phyloP scores from a whole-genome alignment of 1,284 basidiomycete genomes.

The Moniliella sp. region DNA sequence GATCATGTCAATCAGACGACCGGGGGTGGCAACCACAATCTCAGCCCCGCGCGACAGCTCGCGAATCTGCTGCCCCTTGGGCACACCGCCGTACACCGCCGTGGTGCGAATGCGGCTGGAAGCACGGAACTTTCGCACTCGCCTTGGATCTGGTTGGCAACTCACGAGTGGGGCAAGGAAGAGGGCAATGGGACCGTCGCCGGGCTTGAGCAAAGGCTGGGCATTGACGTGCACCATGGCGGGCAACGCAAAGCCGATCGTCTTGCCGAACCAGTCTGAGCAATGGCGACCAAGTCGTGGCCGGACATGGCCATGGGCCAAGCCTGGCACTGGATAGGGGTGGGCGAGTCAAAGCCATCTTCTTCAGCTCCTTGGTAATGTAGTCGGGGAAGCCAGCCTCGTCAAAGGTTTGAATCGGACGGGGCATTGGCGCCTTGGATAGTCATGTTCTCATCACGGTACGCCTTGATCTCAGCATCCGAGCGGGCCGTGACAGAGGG shows the following conservation, averaged over 20 bases:
- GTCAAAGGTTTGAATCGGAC: conserved; percentile 74
- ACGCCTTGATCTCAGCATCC: conserved; percentile 70
- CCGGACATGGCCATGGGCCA: conserved; percentile 94
- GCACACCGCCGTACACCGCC: conserved; percentile 92
- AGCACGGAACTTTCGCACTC: conserved; percentile 90
- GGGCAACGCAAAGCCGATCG: conserved; percentile 87
- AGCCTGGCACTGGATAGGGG: conserved; percentile 88
- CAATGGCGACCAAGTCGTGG: conserved; percentile 82
- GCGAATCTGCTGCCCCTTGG: conserved; percentile 84
- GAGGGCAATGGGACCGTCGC: conserved; percentile 88
- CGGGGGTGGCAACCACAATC: conserved; percentile 65
- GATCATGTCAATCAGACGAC: conserved; percentile 59
- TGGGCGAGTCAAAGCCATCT: conserved; percentile 74
- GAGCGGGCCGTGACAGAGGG: conserved; percentile 55
- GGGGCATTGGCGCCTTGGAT: conserved; percentile 66
- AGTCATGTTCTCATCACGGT: conserved; percentile 63
- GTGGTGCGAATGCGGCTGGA: conserved; percentile 93
- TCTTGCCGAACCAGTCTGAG: conserved; percentile 44
- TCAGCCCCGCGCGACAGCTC: conserved; percentile 90
- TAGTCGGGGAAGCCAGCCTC: conserved; percentile 92
- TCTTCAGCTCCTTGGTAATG: conserved; percentile 71
- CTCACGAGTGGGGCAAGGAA: conserved; percentile 94
- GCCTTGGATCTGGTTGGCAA: conserved; percentile 95
- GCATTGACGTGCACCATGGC: conserved; percentile 99
- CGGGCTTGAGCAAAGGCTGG: conserved; percentile 77